Percentiles rank a stretch among this genome's conserved stretches.
phyloP scores from a whole-genome alignment of 495 filamentous ascomycete genomes.

The Aspergillus leporis region DNA sequence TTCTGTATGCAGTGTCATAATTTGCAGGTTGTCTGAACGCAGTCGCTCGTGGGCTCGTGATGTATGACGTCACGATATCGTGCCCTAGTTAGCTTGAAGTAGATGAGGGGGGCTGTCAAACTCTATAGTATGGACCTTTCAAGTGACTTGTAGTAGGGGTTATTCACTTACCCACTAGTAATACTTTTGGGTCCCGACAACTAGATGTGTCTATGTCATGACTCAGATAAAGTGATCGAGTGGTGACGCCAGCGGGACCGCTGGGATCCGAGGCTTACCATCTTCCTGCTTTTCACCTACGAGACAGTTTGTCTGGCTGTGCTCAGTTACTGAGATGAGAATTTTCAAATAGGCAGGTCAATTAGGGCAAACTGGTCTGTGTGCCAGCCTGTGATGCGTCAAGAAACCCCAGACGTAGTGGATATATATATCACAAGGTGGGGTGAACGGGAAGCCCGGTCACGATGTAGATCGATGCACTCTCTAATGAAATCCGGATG shows the following conservation, averaged over 20 bases:
- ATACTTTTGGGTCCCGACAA: neutral
- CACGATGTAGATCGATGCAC: neutral
- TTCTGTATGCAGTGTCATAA: too few relatives aligned
- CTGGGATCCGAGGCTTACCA: constrained; percentile 11
- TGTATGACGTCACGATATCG: constrained; percentile 3
- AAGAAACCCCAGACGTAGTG: neutral
- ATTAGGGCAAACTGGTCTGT: too few relatives aligned
- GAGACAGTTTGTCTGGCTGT: too few relatives aligned
- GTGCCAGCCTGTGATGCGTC: neutral
- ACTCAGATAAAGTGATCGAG: constrained; percentile 9
- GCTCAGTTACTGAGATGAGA: too few relatives aligned
- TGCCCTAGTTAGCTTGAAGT: too few relatives aligned
- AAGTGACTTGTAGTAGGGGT: too few relatives aligned
- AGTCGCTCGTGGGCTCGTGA: neutral
- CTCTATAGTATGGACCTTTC: too few relatives aligned
- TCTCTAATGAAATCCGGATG: neutral
- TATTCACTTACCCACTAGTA: neutral
- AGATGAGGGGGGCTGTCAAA: too few relatives aligned
- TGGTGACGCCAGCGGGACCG: constrained; percentile 21
- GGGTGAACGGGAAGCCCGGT: neutral
- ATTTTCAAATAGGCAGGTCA: too few relatives aligned
- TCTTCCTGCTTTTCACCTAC: neutral
- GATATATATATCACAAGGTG: neutral
- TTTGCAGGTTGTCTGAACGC: too few relatives aligned
- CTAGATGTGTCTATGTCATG: constrained; percentile 4